Evolutionary conservation across 148 eudicot genomes (phyloP).

Genomic region (Cornus suecica): DNA sequence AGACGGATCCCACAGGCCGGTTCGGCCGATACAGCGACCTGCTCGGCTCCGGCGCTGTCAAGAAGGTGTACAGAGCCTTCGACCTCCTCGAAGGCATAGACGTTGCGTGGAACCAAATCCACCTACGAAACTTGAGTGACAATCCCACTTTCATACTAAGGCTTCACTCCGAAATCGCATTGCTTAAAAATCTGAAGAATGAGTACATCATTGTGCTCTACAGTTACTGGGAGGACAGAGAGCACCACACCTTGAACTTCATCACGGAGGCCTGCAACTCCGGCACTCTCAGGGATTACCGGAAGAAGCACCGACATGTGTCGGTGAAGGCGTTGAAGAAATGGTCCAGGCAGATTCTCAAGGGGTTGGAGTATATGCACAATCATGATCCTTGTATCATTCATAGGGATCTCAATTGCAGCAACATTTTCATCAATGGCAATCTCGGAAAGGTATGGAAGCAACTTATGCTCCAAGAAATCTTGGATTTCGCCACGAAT

Average conservation of each 20-base stretch:
- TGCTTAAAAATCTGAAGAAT: slow-evolving; percentile 56
- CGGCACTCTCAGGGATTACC: slow-evolving; percentile 76
- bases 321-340: slow-evolving; percentile 74
- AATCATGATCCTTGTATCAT: slow-evolving; percentile 81
- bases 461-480: no score
- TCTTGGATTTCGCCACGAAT: no score
- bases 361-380: slow-evolving; percentile 77
- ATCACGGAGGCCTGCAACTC: slow-evolving; percentile 83
- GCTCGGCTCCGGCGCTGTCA: slow-evolving; percentile 74
- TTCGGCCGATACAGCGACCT: slow-evolving; percentile 71
- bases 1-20: slow-evolving; percentile 71
- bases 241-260: slow-evolving; percentile 51
- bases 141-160: slow-evolving; percentile 47
- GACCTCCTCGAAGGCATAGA: slow-evolving; percentile 81
- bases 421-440: slow-evolving; percentile 84
- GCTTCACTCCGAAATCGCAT: slow-evolving; percentile 52
- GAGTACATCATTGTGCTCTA: slow-evolving; percentile 51
- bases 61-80: slow-evolving; percentile 75
- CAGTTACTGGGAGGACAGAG: slow-evolving; percentile 64
- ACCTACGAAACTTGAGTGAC: slow-evolving; percentile 49
- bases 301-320: slow-evolving; percentile 72
- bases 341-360: slow-evolving; percentile 77
- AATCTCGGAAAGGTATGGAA: slow-evolving; percentile 82
- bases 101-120: slow-evolving; percentile 90
- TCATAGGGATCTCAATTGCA: slow-evolving; percentile 87